Evolutionary conservation across 495 filamentous ascomycete species (phyloP), one percentile per base, ranked within the genome.

Genomic region (Penicillium soppii): DNA sequence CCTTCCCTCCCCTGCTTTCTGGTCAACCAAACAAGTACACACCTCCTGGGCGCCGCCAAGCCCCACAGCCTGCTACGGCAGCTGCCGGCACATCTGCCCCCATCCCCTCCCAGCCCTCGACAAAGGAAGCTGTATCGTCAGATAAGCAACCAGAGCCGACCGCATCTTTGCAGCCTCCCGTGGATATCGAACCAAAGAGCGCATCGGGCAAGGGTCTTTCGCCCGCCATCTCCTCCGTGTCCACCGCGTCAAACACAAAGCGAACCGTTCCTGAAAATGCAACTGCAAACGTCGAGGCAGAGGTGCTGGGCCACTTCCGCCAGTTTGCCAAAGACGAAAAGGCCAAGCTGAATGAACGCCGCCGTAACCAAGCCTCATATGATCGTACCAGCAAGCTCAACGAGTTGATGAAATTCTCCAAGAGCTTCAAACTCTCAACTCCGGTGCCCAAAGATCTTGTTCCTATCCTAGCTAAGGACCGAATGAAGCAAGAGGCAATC

Each of bases 401-500:
- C 50, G 94, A 99, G 62, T 72, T 99, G 49, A 92, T 91, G 80
- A 96, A 91, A 56, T 99, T 99, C 61, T 89, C 95, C 0, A 75
- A 86, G 59, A 94, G 78, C 67, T 99, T 99, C 76, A 97, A 96
- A 68, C 81, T 99, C 1, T 81, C 84, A 9, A 96, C 91, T 1
- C 90, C 90, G 8, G 91, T 99, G 7, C 94, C 94, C 6, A 83
- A 82, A 52, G 94, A 99, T 68, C 70, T 99, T 39, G 89, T 99
- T 19, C 84, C 89, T 2, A 99, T 99, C 54, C 85, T 99, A 36
- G 92, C 94, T 17, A 99, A 97, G 65, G 94, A 99, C 64, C 89
- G 88, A 17, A 76, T 73, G 37, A 97, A 97, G 72, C 94, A 99
- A 71, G 82, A 90, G 55, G 82, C 88, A 64, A 97, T 99, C 54